Percentiles rank a stretch among this genome's conserved stretches.
Evolutionary conservation across 1,139 yeast genomes (phyloP).

Genomic region (Barnettozyma hawaiiensis): DNA sequence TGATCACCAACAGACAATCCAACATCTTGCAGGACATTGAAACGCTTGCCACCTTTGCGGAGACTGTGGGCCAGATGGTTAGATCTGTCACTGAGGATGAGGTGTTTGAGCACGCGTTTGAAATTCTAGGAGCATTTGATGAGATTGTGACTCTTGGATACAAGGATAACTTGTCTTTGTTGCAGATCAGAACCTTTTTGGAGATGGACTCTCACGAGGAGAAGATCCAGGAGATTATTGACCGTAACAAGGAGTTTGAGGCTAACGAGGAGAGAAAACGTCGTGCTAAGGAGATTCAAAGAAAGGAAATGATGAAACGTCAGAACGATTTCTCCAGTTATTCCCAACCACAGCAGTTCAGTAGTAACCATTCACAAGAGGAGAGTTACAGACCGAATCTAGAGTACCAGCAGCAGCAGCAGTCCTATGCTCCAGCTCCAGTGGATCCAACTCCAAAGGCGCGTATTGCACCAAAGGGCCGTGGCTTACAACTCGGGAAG

Average conservation of each 20-base stretch:
- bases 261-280: conserved; percentile 97
- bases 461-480: conserved; percentile 48
- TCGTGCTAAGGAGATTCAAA: conserved; percentile 90
- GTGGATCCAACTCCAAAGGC: conserved; percentile 35
- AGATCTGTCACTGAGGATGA: conserved; percentile 77
- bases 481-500: conserved; percentile 80
- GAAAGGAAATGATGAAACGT: conserved; percentile 49
- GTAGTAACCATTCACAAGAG: conserved; percentile 5
- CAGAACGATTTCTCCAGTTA: conserved; percentile 7
- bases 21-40: conserved; percentile 94
- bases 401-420: conserved; percentile 27
- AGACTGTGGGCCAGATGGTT: conserved; percentile 71
- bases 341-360: conserved; percentile 8
- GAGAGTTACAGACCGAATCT: conserved; percentile 5
- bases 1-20: conserved; percentile 86
- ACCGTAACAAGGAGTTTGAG: conserved; percentile 92
- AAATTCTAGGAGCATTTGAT: conserved; percentile 86
- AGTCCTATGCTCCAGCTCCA: conserved; percentile 27
- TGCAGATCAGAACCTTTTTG: conserved; percentile 84
- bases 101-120: conserved; percentile 80
- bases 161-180: conserved; percentile 76
- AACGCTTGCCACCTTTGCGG: conserved; percentile 80
- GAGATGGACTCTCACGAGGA: conserved; percentile 99
- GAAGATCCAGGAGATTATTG: conserved; percentile 95
- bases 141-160: conserved; percentile 88